Evolutionary conservation across 1,139 yeast species (phyloP).

Genomic region (Kazachstania sp.): DNA sequence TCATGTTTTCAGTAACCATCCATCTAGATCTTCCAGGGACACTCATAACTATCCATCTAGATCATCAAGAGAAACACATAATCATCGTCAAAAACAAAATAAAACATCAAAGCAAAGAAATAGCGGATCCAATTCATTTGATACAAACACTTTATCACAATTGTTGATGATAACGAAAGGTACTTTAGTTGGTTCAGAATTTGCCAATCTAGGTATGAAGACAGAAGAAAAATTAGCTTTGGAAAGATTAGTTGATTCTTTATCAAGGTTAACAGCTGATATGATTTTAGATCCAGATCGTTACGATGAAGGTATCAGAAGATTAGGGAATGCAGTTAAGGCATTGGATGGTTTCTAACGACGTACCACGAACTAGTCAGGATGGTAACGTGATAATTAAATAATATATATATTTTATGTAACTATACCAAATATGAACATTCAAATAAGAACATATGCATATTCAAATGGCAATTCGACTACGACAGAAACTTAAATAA

Average conservation of each 20-base stretch:
- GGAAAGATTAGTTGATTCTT: conserved; percentile 76
- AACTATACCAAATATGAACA: no score
- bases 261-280: conserved; percentile 78
- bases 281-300: conserved; percentile 78
- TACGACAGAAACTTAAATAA: no score
- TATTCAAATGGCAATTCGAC: no score
- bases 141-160: conserved; percentile 33
- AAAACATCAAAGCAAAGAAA: neutral
- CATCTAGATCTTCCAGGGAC: neutral
- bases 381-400: no score
- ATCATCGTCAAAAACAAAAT: neutral
- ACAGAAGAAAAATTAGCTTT: conserved; percentile 67
- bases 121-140: conserved; percentile 38
- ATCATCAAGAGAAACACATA: neutral
- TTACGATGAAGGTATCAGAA: conserved; percentile 68
- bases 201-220: conserved; percentile 65
- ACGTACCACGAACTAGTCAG: neutral
- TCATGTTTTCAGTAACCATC: neutral
- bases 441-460: no score
- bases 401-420: no score
- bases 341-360: conserved; percentile 73
- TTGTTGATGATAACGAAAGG: conserved; percentile 57
- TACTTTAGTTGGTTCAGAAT: conserved; percentile 39
- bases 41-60: neutral
- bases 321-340: conserved; percentile 71